Evolutionary conservation across 1,139 yeast species (phyloP).

Genomic region (Candida dubliniensis): DNA sequence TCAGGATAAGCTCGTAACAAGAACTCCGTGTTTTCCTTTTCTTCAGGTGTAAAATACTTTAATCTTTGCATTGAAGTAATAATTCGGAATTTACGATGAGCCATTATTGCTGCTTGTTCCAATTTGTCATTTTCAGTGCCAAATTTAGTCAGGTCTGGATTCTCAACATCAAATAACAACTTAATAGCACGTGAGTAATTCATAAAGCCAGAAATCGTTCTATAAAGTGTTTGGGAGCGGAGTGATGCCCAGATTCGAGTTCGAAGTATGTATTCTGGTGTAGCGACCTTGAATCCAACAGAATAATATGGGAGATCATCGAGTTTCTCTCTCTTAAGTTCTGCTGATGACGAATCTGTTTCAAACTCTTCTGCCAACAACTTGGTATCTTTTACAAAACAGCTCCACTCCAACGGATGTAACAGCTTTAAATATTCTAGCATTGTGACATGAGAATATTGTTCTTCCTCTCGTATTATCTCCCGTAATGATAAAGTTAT

Average conservation of each 20-base stretch:
- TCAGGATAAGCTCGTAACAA: constrained; percentile 46
- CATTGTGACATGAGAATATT: constrained; percentile 49
- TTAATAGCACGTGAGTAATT: constrained; percentile 55
- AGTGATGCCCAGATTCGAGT: constrained; percentile 61
- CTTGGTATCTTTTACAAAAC: constrained; percentile 52
- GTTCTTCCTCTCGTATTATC: constrained; percentile 48
- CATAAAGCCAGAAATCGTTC: constrained; percentile 60
- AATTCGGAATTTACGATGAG: constrained; percentile 50
- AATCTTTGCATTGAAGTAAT: constrained; percentile 46
- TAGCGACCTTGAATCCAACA: constrained; percentile 53
- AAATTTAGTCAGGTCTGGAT: constrained; percentile 19
- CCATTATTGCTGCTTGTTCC: constrained; percentile 38
- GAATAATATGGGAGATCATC: constrained; percentile 49
- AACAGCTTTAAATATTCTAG: constrained; percentile 52
- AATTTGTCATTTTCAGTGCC: constrained; percentile 28
- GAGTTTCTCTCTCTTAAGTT: constrained; percentile 18
- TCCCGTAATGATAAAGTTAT: constrained; percentile 49
- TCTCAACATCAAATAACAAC: constrained; percentile 47
- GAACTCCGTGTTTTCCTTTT: constrained; percentile 37
- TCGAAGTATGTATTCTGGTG: constrained; percentile 53
- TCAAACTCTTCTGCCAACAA: constrained; percentile 48
- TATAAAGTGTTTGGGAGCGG: constrained; percentile 53
- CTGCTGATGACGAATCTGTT: constrained; percentile 27
- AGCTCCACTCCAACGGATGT: constrained; percentile 52
- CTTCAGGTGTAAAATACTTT: constrained; percentile 35